phyloP scores from a whole-genome alignment of 202 grass and related monocot species.

The Thinopyrum obtusiflorum region DNA sequence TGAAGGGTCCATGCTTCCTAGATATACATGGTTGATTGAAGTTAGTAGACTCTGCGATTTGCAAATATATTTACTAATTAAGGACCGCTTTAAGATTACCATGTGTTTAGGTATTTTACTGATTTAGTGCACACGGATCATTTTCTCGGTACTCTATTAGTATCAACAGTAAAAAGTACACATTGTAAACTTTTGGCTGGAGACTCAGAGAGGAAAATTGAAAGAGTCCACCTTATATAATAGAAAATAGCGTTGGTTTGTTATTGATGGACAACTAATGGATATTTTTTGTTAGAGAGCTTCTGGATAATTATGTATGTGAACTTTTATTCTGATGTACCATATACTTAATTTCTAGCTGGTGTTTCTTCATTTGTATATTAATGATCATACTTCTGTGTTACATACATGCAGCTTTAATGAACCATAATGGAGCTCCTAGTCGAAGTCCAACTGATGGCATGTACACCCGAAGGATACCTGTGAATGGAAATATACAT shows the following conservation, averaged over 20 bases:
- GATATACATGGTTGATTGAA: background rate
- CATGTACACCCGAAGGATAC: background rate
- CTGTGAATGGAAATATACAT: conserved; percentile 29
- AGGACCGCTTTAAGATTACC: background rate
- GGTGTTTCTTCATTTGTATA: conserved; percentile 8
- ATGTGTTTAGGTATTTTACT: conserved; percentile 13
- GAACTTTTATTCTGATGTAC: background rate
- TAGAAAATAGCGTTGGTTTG: background rate
- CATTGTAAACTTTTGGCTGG: background rate
- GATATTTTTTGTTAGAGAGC: background rate
- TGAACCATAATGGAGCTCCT: conserved; percentile 8
- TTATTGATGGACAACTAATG: background rate
- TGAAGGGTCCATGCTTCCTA: background rate
- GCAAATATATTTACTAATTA: conserved; percentile 6
- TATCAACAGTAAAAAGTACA: background rate
- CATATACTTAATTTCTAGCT: background rate
- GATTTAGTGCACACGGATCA: background rate
- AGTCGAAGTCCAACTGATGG: background rate
- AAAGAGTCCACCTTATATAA: background rate
- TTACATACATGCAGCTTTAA: conserved; percentile 38
- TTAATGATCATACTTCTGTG: background rate
- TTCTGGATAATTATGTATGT: background rate
- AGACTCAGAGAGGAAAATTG: background rate
- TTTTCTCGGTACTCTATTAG: background rate
- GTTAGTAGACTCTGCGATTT: background rate